A percentile compares a stretch with the other conserved stretches of the same genome.
Evolutionary conservation across 352 stramenopile species (phyloP).

Genomic region (Pilasporangium apinafurcum): DNA sequence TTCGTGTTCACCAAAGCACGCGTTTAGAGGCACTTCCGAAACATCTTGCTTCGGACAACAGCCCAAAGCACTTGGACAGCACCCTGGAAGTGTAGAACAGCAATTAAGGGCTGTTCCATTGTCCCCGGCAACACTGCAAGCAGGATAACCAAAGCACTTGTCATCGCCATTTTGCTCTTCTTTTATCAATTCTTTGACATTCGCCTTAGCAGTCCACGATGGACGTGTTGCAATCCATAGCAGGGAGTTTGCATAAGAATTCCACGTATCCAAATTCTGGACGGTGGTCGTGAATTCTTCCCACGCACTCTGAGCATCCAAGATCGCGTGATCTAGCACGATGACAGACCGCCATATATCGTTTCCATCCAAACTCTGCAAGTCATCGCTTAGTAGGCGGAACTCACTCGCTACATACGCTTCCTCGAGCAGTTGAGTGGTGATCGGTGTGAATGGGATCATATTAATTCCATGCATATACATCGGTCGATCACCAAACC

Average conservation of each 20-base stretch:
- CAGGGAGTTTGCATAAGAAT: constrained; percentile 64
- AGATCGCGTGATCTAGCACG: constrained; percentile 65
- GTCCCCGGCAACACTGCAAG: constrained; percentile 38
- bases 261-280: constrained; percentile 64
- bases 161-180: constrained; percentile 25
- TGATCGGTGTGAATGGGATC: constrained; percentile 78
- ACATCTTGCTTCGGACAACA: constrained; percentile 56
- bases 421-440: constrained; percentile 48
- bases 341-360: constrained; percentile 77
- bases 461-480: constrained; percentile 85
- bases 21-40: constrained; percentile 31
- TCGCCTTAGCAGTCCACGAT: constrained; percentile 56
- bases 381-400: constrained; percentile 36
- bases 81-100: constrained; percentile 61
- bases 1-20: constrained; percentile 56
- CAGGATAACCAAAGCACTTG: constrained; percentile 63
- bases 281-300: constrained; percentile 46
- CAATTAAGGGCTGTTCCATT: constrained; percentile 60
- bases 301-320: constrained; percentile 52
- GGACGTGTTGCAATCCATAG: constrained; percentile 68
- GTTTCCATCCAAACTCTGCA: constrained; percentile 18
- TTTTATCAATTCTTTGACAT: constrained; percentile 16
- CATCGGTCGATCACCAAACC: constrained; percentile 66
- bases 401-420: constrained; percentile 54
- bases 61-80: constrained; percentile 52